Conservation (phyloP, 805 yeast species). For the Starmerella kuoi region DNA sequence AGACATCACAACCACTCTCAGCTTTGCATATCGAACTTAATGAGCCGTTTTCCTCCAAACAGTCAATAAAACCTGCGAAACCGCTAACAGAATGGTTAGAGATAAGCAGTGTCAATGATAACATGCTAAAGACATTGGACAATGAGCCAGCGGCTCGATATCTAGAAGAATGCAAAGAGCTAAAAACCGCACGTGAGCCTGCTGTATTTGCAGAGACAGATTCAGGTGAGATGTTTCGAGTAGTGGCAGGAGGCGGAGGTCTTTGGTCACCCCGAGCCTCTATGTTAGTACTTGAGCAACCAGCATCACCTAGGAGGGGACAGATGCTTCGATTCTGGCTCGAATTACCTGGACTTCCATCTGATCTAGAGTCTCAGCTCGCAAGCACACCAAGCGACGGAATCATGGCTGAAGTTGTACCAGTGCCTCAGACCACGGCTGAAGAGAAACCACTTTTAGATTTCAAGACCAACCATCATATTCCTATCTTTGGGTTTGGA, state of each 20-base stretch:
- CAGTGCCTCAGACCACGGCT: slow-evolving; percentile 21
- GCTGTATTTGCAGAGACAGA: slow-evolving; percentile 22
- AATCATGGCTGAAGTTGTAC: slow-evolving; percentile 24
- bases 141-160: slow-evolving; percentile 44
- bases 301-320: slow-evolving; percentile 37
- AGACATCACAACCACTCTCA: slow-evolving; percentile 5
- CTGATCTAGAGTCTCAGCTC: slow-evolving; percentile 19
- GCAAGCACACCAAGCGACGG: slow-evolving; percentile 11
- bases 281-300: slow-evolving; percentile 53
- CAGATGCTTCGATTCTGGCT: slow-evolving; percentile 35
- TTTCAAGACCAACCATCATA: slow-evolving; percentile 16
- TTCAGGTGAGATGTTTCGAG: slow-evolving; percentile 34
- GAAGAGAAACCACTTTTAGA: slow-evolving; percentile 18
- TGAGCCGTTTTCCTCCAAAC: slow-evolving; percentile 1
- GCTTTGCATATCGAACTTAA: slow-evolving; percentile 20
- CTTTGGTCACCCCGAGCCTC: slow-evolving; percentile 63
- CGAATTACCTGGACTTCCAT: slow-evolving; percentile 10
- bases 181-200: slow-evolving; percentile 16
- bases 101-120: slow-evolving; percentile 43
- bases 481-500: slow-evolving; percentile 26
- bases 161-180: slow-evolving; percentile 31
- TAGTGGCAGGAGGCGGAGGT: slow-evolving; percentile 67
- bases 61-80: slow-evolving; percentile 15
- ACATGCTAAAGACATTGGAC: slow-evolving; percentile 47
- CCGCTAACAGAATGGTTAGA: slow-evolving; percentile 24